Evolutionary conservation across 176 grass and related monocot genomes (phyloP), one percentile per base, ranked within the genome.

Genomic region (Triticum urartu): DNA sequence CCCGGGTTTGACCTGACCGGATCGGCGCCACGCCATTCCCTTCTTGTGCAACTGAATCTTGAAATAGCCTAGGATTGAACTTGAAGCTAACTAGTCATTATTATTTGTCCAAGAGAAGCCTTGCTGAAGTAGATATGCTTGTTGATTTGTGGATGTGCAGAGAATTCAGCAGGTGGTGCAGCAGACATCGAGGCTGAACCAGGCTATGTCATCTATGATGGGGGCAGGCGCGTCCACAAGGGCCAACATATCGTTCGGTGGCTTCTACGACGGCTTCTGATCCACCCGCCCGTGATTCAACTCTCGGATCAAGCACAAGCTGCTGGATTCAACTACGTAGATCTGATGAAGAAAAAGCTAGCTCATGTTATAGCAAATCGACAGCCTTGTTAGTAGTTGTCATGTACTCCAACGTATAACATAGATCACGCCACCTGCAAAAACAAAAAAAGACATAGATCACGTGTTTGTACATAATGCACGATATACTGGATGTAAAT

Each of bases 161-260:
- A 92, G 92, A 32, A 88, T 98, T 42, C 91, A 92, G 85, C 88
- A 98, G 64, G 88, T 89, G 79, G 90, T 94, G 88, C 93, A 95
- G 88, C 90, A 92, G 78, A 91, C 96, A 9, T 89, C 88, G 4
- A 93, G 92, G 90, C 88, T 98, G 86, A 98, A 98, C 84, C 96
- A 98, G 64, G 92, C 93, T 33, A 89, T 95, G 70, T 87, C 93
- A 26, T 91, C 93, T 2, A 54, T 90, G 72, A 94, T 89, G 85
- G 93, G 90, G 28, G 94, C 72, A 68, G 93, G 87, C 21, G 76
- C 83, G 4, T 92, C 92, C 64, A 64, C 86, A 5, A 94, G 86
- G 86, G 90, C 96, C 26, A 89, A 88, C 82, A 92, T 98, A 64
- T 91, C 93, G 13, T 98, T 94, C 40, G 92, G 90, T 79, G 96